Conservation (phyloP, 2,329 filamentous ascomycete species). For the Lanzia echinophila region DNA sequence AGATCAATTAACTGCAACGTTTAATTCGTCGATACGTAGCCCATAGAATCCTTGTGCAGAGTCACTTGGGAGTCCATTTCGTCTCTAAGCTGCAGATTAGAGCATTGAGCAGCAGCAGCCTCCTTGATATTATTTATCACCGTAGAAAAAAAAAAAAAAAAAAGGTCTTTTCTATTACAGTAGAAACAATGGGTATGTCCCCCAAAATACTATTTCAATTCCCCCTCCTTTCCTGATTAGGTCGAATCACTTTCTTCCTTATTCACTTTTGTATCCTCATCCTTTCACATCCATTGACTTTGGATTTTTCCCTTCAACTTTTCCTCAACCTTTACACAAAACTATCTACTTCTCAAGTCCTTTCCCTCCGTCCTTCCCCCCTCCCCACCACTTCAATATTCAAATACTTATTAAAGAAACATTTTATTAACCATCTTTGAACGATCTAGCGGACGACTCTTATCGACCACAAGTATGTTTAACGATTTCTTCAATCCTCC, state of each 20-base stretch:
- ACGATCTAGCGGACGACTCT: slow-evolving; percentile 11
- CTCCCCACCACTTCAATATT: slow-evolving; percentile 5
- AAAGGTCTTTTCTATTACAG: slow-evolving; percentile 1
- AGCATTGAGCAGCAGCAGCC: slow-evolving; percentile 13
- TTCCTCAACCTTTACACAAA: slow-evolving; percentile 6
- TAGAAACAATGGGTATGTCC: slow-evolving; percentile 13
- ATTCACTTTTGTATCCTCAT: slow-evolving; percentile 7
- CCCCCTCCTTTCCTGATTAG: slow-evolving; percentile 8
- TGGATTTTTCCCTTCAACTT: neutral
- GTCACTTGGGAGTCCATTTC: slow-evolving; percentile 11
- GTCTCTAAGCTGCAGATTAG: slow-evolving; percentile 11
- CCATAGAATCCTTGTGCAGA: slow-evolving; percentile 12
- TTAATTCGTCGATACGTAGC: slow-evolving; percentile 10
- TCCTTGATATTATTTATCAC: slow-evolving; percentile 11
- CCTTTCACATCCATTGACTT: slow-evolving; percentile 3
- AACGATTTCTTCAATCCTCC: neutral
- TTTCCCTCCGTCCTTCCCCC: too few relatives aligned
- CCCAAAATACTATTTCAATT: neutral
- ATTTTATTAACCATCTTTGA: slow-evolving; percentile 7
- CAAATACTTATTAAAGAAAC: neutral
- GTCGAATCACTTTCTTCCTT: slow-evolving; percentile 5
- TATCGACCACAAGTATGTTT: slow-evolving; percentile 13
- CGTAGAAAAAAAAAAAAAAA: slow-evolving; percentile 5
- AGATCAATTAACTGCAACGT: slow-evolving; percentile 9
- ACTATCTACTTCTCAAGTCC: neutral